phyloP scores from a whole-genome alignment of 257 asterid species.

The Scutellaria baicalensis region DNA sequence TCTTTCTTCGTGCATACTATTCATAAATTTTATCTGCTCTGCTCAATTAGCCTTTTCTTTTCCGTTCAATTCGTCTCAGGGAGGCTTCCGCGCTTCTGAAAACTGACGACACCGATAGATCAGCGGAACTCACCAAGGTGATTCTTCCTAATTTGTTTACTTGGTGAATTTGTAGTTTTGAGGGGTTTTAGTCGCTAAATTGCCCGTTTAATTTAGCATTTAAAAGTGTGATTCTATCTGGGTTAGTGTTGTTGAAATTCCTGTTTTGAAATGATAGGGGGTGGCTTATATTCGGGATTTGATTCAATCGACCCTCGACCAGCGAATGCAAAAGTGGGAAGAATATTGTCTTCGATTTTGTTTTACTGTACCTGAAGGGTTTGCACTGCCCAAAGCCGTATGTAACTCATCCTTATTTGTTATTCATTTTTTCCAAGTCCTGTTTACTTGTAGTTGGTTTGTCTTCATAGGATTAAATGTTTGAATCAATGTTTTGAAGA shows the following conservation, averaged over 20 bases:
- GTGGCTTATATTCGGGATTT: constrained; percentile 22
- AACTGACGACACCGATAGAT: constrained; percentile 34
- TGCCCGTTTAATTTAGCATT: background rate
- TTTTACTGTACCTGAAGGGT: constrained; percentile 45
- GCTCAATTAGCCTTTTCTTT: background rate
- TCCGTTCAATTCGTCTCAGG: constrained; percentile 15
- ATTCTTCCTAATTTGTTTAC: background rate
- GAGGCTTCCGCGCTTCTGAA: constrained; percentile 35
- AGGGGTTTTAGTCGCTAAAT: background rate
- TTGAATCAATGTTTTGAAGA: background rate
- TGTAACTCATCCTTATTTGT: background rate
- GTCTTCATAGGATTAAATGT: background rate
- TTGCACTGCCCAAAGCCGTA: constrained; percentile 31
- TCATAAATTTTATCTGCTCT: background rate
- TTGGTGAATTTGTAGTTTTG: background rate
- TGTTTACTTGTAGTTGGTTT: background rate
- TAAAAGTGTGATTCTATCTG: background rate
- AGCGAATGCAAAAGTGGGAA: constrained; percentile 48
- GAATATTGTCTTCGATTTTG: constrained; percentile 37
- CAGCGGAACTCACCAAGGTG: constrained; percentile 38
- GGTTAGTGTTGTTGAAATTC: background rate
- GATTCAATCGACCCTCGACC: constrained; percentile 26
- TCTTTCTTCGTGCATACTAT: background rate
- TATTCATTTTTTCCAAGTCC: background rate
- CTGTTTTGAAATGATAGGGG: constrained; percentile 28